phyloP scores from a whole-genome alignment of 2,329 filamentous ascomycete genomes.

The Pseudopyrenochaeta lycopersici region DNA sequence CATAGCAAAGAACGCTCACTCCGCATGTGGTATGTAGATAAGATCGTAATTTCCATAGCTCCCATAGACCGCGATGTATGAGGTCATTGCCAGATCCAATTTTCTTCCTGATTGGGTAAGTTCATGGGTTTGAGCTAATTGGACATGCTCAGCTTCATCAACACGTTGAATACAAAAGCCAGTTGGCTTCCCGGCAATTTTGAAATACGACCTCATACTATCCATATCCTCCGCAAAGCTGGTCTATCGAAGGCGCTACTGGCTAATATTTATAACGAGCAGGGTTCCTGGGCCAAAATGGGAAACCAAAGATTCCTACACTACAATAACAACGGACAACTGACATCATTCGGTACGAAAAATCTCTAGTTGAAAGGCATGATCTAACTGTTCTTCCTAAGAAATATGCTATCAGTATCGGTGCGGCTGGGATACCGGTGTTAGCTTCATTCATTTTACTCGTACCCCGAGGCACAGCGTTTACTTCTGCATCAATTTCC shows the following conservation, averaged over 20 bases:
- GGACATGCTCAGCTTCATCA: slow-evolving; percentile 18
- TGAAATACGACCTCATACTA: slow-evolving; percentile 13
- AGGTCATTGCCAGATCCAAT: too few relatives aligned
- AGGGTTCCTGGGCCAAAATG: slow-evolving; percentile 36
- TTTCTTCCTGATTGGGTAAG: too few relatives aligned
- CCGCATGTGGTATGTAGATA: slow-evolving; percentile 1
- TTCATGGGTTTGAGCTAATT: not conserved
- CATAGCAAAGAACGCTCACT: not conserved
- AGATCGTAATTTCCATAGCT: too few relatives aligned
- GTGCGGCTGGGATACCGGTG: slow-evolving; percentile 30
- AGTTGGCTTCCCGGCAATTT: slow-evolving; percentile 33
- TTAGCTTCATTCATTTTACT: slow-evolving; percentile 27
- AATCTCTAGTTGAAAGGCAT: not conserved
- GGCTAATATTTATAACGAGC: slow-evolving; percentile 18
- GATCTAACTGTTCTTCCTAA: slow-evolving; percentile 1
- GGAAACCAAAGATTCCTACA: slow-evolving; percentile 22
- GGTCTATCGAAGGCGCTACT: slow-evolving; percentile 24
- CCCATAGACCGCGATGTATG: too few relatives aligned
- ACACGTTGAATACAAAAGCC: slow-evolving; percentile 11
- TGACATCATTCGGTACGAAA: slow-evolving; percentile 22
- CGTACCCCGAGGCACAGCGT: slow-evolving; percentile 14
- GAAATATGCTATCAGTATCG: slow-evolving; percentile 31
- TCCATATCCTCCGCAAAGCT: slow-evolving; percentile 14
- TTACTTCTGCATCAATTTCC: slow-evolving; percentile 36
- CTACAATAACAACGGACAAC: slow-evolving; percentile 6